Conservation (phyloP, 495 filamentous ascomycete species). For the Pyrenula aspistea region DNA sequence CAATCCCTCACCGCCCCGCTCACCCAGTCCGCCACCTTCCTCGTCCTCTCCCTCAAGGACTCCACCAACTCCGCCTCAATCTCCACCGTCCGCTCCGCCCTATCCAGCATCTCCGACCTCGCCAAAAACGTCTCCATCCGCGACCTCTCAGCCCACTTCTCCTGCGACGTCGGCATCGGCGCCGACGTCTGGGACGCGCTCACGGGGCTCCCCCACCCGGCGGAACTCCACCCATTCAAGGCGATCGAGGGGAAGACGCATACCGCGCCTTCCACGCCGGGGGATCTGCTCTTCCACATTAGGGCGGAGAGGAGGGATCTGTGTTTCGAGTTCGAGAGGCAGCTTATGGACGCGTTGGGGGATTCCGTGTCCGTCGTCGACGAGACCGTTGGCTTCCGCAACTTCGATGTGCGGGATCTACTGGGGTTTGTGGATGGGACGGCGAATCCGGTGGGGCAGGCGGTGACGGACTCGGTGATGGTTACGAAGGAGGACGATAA, state of each 20-base stretch:
- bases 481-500: conserved; percentile 27
- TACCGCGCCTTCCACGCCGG: conserved; percentile 37
- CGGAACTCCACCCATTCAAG: conserved; percentile 40
- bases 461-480: conserved; percentile 29
- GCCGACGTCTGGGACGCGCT: conserved; percentile 35
- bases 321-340: conserved; percentile 44
- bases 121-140: conserved; percentile 43
- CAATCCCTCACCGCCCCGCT: conserved; percentile 38
- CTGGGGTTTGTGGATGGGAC: conserved; percentile 50
- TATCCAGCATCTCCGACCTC: conserved; percentile 30
- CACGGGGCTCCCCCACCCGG: conserved; percentile 24
- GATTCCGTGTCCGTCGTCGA: conserved; percentile 33
- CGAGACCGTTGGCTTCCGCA: conserved; percentile 44
- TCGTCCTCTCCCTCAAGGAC: conserved; percentile 29
- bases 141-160: conserved; percentile 32
- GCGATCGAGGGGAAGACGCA: conserved; percentile 30
- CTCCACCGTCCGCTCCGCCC: conserved; percentile 26
- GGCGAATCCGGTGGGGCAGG: conserved; percentile 41
- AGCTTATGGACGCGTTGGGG: conserved; percentile 36
- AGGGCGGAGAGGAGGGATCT: conserved; percentile 43
- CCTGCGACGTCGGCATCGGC: conserved; percentile 44
- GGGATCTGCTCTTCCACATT: conserved; percentile 46
- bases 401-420: conserved; percentile 47
- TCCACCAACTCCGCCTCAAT: conserved; percentile 18
- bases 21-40: conserved; percentile 38